Base-by-base conservation (phyloP, 331 rosid species). In the Quercus phellos region DNA sequence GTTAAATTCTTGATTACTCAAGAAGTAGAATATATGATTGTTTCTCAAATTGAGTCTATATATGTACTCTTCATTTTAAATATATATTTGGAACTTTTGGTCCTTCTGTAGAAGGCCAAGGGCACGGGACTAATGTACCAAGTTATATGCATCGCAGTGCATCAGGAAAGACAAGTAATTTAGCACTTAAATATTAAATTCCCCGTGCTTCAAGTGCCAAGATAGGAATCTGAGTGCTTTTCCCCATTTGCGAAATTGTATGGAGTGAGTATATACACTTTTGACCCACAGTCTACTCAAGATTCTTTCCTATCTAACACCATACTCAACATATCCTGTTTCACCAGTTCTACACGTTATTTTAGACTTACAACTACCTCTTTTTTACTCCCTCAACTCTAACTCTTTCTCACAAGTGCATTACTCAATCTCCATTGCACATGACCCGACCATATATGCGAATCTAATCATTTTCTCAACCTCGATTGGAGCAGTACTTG, bases 1-100 rank as follows among this genome's bases (percentile, higher is more conserved):
- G 14, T 50, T 14, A 10, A 51, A 34, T 81, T 53, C 72, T 27
- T 42, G 64, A 17, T 55, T 68, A 26, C 60, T 55, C 32, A 29
- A 68, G 67, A 43, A 56, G 60, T 64, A 60, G 2, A 67, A 74
- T 13, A 26, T 61, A 19, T 76, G 75, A 73, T 54, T 30, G 68
- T 59, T 51, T 43, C 56, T 35, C 12, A 13, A 53, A n/a, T 11
- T 74, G 68, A n/a, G 68, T 55, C 34, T 75, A 63, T 38, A 5
- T 26, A 19, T n/a, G 21, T 53, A 51, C 17, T 58, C 54, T 38
- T 30, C 12, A 4, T 22, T 51, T 34, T 29, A 61, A 5, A 32
- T 0, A 17, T 32, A 7, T 66, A 17, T 32, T 66, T 34, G 46
- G 50, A 32, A 18, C 35, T 18, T 32, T 64, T 32, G 13, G 18